Base-by-base conservation (phyloP, 805 yeast genomes). In the Yarrowia deformans region DNA sequence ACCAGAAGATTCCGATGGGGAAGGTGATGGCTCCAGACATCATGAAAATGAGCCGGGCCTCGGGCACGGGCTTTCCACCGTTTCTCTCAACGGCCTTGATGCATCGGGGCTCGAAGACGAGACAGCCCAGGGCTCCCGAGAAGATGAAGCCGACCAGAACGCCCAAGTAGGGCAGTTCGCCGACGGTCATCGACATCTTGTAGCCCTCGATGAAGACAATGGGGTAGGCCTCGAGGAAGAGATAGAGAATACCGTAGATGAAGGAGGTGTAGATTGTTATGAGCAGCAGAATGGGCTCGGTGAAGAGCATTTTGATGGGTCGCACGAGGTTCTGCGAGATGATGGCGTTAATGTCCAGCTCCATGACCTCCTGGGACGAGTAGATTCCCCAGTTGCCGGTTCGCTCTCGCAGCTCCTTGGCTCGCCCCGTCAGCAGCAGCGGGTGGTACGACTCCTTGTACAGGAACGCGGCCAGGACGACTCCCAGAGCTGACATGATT, bases 1-100 rank as follows among this genome's bases (percentile, higher is more conserved):
- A 83, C 97, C 97, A 90, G 76, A 93, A 83, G 72, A 93, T 81
- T 68, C 97, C 97, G 67, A 86, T 82, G 40, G 96, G 89, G 82
- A 93, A 92, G 14, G 84, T 76, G 69, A 90, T 71, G 37, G 89
- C 87, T 37, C 97, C 93, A 54, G 84, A 77, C 79, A 91, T 84
- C 90, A 92, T 86, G 42, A 93, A 88, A 29, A 88, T 87, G 70
- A 93, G 81, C 78, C 97, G 87, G 46, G 88, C 90, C 78, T 93
- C 97, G 0, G 97, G 97, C n/a, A 89, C 85, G 4, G 87, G 85
- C 71, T 80, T 82, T 60, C 88, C 88, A 48, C 84, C 84, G 75
- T 87, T 87, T n/a, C 76, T 81, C 32, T 74, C 79, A 75, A 89
- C 81, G 32, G 81, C 81, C 50, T 75, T 78, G 43, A 81, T 75